Percentiles rank a stretch among this genome's conserved stretches.
phyloP scores from a whole-genome alignment of 2,329 filamentous ascomycete genomes.

The Trichoderma sp. region DNA sequence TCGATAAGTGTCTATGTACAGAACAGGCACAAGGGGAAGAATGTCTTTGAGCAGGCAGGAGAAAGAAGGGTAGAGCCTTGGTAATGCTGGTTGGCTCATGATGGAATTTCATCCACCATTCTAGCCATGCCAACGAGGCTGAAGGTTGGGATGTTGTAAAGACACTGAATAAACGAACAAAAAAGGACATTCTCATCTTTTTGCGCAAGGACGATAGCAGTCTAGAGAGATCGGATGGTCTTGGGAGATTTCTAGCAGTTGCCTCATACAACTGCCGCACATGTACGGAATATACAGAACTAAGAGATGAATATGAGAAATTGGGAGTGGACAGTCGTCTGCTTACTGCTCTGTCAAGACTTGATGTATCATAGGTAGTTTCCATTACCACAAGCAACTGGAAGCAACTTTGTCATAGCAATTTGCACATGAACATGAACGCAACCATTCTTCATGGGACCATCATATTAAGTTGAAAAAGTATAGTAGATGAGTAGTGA shows the following conservation, averaged over 20 bases:
- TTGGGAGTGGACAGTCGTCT: not conserved
- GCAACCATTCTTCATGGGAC: constrained; percentile 1
- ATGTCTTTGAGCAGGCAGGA: too few relatives aligned
- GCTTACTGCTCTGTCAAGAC: not conserved
- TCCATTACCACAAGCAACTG: not conserved
- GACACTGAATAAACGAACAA: not conserved
- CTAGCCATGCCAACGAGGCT: not conserved
- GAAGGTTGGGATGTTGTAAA: not conserved
- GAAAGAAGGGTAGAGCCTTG: too few relatives aligned
- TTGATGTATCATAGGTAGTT: not conserved
- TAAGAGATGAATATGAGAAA: too few relatives aligned
- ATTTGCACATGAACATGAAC: not conserved
- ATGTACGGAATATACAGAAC: constrained; percentile 13
- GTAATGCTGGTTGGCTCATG: too few relatives aligned
- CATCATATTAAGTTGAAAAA: constrained; percentile 16
- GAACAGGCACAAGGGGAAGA: too few relatives aligned
- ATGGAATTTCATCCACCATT: too few relatives aligned
- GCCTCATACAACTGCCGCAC: not conserved
- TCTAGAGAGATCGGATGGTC: not conserved
- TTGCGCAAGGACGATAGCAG: not conserved
- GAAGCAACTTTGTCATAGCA: not conserved
- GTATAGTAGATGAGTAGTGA: not conserved
- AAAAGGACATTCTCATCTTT: not conserved
- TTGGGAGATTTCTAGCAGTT: not conserved
- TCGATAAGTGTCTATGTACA: not conserved